Base-by-base conservation (phyloP, 2,329 filamentous ascomycete species). In the Nothophaeocryptopus gaeumannii region DNA sequence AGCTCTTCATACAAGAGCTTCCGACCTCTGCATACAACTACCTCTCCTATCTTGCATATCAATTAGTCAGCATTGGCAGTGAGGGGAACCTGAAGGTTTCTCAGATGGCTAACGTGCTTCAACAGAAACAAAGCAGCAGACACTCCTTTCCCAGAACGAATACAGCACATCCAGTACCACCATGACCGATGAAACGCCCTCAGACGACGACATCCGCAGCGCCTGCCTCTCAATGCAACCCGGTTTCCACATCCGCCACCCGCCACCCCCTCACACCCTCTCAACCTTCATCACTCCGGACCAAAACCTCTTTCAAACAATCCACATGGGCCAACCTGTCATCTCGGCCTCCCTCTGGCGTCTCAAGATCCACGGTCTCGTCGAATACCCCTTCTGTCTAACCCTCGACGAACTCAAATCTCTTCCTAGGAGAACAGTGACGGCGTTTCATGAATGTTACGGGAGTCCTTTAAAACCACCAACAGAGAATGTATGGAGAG, bases 371-470 rank as follows among this genome's bases (percentile, higher is more conserved):
- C 61, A 65, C 41, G 69, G 68, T 3, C 54, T 69, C 2, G 66
- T 71, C 2, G 37, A 60, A 8, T 41, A 46, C 1, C 65, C 66
- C 0, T 65, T 65, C 45, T 47, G 58, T 5, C 42, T 69, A 5
- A 62, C 55, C 9, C 59, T 67, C 7, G n/a, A 45, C 1, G 55
- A 64, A 38, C 49, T 71, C 8, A 55, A 55, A 26, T 32, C 47
- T 3, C 50, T 71, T 7, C 66, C 66, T 0, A 45, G 45, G 7
- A 53, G 47, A 8, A 59, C 50, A 5, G 45, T 70, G 5, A 67
- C 63, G 3, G 54, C 67, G 3, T 64, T 68, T 38, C 67, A 70
- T 41, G 68, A 71, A 51, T 71, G 68, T 54, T 71, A 65, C 40
- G 67, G 67, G 9, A 67, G 63, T 36, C 68, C 68, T 0, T 38